Percentiles rank a stretch among this genome's conserved stretches.
Evolutionary conservation across 2,329 filamentous ascomycete species (phyloP).

Genomic region (Colletotrichum lentis): DNA sequence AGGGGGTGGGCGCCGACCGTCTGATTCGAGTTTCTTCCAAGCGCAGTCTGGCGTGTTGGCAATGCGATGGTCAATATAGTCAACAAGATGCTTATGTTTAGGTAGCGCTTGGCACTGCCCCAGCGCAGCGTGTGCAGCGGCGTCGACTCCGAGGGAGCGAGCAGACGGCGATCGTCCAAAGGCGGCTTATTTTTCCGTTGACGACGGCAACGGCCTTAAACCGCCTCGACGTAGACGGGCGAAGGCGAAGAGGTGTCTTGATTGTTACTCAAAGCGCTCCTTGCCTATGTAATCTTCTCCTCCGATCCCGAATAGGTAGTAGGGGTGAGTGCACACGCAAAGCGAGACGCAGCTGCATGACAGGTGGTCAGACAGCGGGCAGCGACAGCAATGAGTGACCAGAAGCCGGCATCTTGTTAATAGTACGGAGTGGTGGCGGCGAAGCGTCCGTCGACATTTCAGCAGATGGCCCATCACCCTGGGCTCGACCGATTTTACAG

Average conservation of each 20-base stretch:
- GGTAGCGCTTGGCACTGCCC: slow-evolving; percentile 1
- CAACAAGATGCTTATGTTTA: slow-evolving; percentile 7
- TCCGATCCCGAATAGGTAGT: not conserved
- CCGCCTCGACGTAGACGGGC: not conserved
- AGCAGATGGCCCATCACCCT: not conserved
- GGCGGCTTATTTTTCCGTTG: slow-evolving; percentile 8
- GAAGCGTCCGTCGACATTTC: not conserved
- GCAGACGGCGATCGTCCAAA: not conserved
- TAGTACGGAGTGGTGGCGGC: no score
- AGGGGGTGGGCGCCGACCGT: slow-evolving; percentile 1
- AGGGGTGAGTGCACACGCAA: not conserved
- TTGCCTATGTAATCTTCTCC: not conserved
- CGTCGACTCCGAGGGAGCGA: not conserved
- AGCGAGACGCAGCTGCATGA: not conserved
- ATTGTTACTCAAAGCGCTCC: not conserved
- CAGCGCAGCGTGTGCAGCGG: slow-evolving; percentile 11
- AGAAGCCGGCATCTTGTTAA: not conserved
- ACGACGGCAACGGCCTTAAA: slow-evolving; percentile 26
- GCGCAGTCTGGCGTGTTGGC: slow-evolving; percentile 10
- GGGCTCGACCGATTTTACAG: not conserved
- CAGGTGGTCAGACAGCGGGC: not conserved
- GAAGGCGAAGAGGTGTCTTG: not conserved
- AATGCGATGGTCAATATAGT: slow-evolving; percentile 2
- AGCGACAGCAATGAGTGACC: not conserved
- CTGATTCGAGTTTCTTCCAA: slow-evolving; percentile 11